phyloP scores from a whole-genome alignment of 1,139 yeast genomes.

The Schwanniomyces etchellsii region DNA sequence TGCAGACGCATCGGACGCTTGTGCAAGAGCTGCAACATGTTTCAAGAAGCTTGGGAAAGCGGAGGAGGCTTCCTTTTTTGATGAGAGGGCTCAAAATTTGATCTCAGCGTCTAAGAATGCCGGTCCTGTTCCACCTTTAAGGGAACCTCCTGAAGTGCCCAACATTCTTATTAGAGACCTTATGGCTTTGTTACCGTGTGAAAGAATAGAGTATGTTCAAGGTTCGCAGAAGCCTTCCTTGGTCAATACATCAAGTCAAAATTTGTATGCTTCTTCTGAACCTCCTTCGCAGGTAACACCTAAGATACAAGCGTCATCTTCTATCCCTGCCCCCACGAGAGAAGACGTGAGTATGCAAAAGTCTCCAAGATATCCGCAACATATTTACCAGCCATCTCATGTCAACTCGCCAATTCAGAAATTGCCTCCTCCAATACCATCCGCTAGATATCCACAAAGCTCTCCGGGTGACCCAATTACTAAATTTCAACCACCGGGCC shows the following conservation, averaged over 20 bases:
- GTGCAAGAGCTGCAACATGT: slow-evolving; percentile 46
- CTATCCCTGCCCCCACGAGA: no score
- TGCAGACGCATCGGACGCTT: slow-evolving; percentile 57
- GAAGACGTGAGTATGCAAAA: no score
- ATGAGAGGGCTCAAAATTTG: slow-evolving; percentile 36
- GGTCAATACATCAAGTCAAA: no score
- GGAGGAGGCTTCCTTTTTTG: slow-evolving; percentile 34
- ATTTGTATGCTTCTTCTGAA: no score
- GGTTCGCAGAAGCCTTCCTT: slow-evolving; percentile 12
- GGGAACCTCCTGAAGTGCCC: slow-evolving; percentile 50
- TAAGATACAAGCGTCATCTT: no score
- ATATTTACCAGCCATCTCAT: not conserved
- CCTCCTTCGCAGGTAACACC: no score
- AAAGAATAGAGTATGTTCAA: slow-evolving; percentile 34
- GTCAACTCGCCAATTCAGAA: not conserved
- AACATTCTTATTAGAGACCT: slow-evolving; percentile 40
- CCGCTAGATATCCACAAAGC: no score
- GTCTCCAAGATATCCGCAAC: not conserved
- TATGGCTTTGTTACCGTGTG: slow-evolving; percentile 38
- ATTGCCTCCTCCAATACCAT: no score
- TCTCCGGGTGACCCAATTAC: no score
- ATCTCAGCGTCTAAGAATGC: slow-evolving; percentile 37
- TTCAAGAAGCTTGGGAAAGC: slow-evolving; percentile 44
- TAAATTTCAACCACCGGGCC: no score
- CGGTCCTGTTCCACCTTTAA: slow-evolving; percentile 37